These are phyloP conservation scores for Phytopythium mirpurense DNA, from an alignment of 352 stramenopile species.

Conservation along the genomic window DNA sequence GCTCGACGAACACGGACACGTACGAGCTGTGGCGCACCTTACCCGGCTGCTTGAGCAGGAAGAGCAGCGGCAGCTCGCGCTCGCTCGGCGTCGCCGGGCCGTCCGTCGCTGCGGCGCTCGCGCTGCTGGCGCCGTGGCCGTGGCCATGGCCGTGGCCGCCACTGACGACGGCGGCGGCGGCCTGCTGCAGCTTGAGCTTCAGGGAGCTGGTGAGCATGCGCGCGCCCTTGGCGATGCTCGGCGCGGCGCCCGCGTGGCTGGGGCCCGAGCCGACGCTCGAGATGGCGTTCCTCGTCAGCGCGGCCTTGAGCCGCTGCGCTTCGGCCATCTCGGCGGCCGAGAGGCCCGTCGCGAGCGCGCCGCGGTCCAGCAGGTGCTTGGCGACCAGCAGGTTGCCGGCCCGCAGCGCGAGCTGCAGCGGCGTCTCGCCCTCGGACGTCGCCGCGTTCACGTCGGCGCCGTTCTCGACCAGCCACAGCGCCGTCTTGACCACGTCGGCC, in stretches of 20 bases:
- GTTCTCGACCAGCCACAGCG: slow-evolving; percentile 73
- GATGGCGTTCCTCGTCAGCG: slow-evolving; percentile 53
- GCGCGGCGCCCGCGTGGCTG: slow-evolving; percentile 7
- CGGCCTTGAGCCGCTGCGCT: slow-evolving; percentile 45
- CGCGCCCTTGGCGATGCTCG: slow-evolving; percentile 6
- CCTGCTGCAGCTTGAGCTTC: slow-evolving; percentile 5
- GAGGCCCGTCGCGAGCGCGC: slow-evolving; percentile 38
- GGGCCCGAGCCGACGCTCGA: slow-evolving; percentile 24
- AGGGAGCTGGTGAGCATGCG: slow-evolving; percentile 5
- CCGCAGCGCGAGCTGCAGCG: slow-evolving; percentile 54
- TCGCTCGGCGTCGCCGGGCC: slow-evolving; percentile 5
- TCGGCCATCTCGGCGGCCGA: slow-evolving; percentile 32
- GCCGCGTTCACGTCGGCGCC: slow-evolving; percentile 56
- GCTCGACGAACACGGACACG: slow-evolving; percentile 76
- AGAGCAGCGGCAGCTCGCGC: slow-evolving; percentile 44
- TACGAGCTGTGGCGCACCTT: slow-evolving; percentile 77
- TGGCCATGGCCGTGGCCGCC: neutral
- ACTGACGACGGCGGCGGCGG: neutral
- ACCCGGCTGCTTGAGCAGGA: slow-evolving; percentile 69
- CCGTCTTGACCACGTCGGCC: slow-evolving; percentile 49
- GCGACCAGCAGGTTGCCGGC: slow-evolving; percentile 40
- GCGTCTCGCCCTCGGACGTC: slow-evolving; percentile 39
- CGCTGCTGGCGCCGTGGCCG: slow-evolving; percentile 4
- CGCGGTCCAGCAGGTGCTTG: slow-evolving; percentile 52
- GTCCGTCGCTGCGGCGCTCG: slow-evolving; percentile 7